These are phyloP conservation scores for Colletotrichum viniferum DNA, from an alignment of 2,329 filamentous ascomycete species.

Conservation along the genomic window DNA sequence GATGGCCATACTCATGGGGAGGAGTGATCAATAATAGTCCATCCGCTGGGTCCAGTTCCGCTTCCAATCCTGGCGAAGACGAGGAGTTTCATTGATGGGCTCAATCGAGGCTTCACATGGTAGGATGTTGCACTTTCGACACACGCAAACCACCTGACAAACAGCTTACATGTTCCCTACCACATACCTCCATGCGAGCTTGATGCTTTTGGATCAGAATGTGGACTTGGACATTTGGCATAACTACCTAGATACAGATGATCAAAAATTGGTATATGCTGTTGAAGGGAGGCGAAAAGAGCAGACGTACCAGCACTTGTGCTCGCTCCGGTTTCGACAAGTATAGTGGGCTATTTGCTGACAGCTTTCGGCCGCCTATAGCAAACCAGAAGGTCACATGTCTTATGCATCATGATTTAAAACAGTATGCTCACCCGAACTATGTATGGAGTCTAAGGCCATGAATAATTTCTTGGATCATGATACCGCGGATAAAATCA, in stretches of 20 bases:
- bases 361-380: background rate
- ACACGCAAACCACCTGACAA: background rate
- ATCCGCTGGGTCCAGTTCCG: background rate
- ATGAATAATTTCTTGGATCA: accelerated
- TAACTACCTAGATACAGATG: background rate
- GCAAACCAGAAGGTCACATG: background rate
- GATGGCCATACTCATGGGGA: background rate
- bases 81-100: background rate
- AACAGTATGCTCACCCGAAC: background rate
- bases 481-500: background rate
- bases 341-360: accelerated
- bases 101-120: background rate
- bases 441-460: accelerated
- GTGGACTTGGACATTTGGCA: background rate
- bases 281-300: background rate
- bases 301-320: background rate
- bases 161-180: background rate
- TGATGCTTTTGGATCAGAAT: background rate
- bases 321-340: background rate
- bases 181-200: accelerated
- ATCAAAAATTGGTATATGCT: background rate
- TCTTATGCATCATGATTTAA: background rate
- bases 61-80: background rate
- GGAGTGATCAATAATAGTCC: background rate
- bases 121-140: background rate